Base-by-base conservation (phyloP, 331 rosid species). In the Malus hybrid region DNA sequence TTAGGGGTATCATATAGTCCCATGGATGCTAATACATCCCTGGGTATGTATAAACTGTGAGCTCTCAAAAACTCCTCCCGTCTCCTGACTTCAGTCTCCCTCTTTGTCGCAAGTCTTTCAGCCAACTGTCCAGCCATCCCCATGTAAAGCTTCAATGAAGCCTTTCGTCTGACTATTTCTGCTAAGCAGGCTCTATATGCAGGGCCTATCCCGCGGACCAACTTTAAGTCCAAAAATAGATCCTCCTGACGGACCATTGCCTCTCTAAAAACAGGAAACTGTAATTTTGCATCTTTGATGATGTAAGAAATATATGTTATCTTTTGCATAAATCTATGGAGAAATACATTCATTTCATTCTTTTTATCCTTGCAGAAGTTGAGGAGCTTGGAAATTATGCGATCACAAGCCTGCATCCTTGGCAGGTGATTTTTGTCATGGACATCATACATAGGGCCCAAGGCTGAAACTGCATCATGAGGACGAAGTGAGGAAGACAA, bases 51-150 rank as follows among this genome's bases (percentile, higher is more conserved):
- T 70, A 81, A 67, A 79, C 84, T 56, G 70, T 86, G 90, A 39
- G 61, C 62, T 77, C 86, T 89, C 78, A 92, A 65, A 89, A 95
- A 95, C 76, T 87, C 93, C 69, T 88, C 90, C 27, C 99, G 88
- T 71, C 84, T 90, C 73, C 83, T 81, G 18, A 86, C 80, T 81
- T 95, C 99, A 71, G 70, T 84, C 77, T 95, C 99, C 76, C 97
- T 86, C 83, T 86, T 92, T 50, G 85, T 82, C 44, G 97, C 97
- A 77, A 95, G 91, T 72, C 78, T 92, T 89, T 94, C 99, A 81
- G 97, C 97, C 85, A 95, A 60, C 78, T 90, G 98, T 56, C 99
- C 99, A n/a, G 99, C 97, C 99, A 92, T 83, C 62, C 99, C 99
- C 99, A 92, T 92, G 93, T 92, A 90, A 68, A 94, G 90, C 90